Base-by-base conservation (phyloP, 1,139 yeast species). In the Kodamaea plutei region DNA sequence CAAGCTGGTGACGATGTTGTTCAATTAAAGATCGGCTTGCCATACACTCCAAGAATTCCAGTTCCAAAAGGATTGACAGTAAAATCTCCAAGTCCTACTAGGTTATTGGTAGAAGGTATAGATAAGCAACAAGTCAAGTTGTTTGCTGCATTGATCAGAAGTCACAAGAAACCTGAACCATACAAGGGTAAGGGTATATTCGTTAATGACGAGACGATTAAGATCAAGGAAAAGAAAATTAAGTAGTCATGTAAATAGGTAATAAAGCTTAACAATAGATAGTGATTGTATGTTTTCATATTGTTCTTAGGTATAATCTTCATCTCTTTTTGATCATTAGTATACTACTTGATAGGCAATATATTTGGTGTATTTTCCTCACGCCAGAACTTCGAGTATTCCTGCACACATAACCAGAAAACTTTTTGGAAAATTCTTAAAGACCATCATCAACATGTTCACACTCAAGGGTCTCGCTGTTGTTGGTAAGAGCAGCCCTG, bases 101-200 rank as follows among this genome's bases (percentile, higher is more conserved):
- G 95, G 44, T 62, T 93, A 35, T 69, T 91, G 37, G 66, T 93
- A 23, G 95, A 87, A 56, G 98, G 98, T 19, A 64, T 79, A 29
- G 82, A 91, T 60, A 84, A 85, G 58, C 96, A 89, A 57, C 81
- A 81, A 52, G 91, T 93, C 24, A 83, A 79, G 50, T 71, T 82
- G 38, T 84, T 87, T 58, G 98, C 98, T 12, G 95, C 96, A 13
- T 75, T 78, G 36, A 73, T 93, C 44, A 79, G 98, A 57, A 78
- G 76, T 47, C 77, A 76, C 67, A 84, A 87, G 58, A 94, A 94
- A 40, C 99, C 99, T 23, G 99, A 93, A 62, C 96, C 97, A 23
- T 93, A 93, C 60, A 93, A 93, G 63, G 98, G 98, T 54, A 93
- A 93, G 61, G 99, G 99, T 51, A 84, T 93, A 34, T 93, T 83